Evolutionary conservation across 192 early-diverging fungal genomes (phyloP).

Genomic region (Backusella morwellensis): DNA sequence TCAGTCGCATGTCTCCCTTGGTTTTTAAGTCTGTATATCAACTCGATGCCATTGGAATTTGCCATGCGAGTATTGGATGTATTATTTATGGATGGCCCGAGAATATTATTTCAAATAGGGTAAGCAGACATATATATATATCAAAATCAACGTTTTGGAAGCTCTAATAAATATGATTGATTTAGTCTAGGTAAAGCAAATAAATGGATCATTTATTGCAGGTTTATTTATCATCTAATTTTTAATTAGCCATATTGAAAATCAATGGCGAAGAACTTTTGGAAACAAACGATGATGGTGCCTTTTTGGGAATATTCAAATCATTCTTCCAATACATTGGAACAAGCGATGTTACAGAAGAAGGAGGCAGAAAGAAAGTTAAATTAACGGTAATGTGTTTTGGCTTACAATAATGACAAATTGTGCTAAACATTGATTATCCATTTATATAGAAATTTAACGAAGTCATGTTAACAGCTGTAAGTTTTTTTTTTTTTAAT

Average conservation of each 20-base stretch:
- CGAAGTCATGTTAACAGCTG: conserved; percentile 84
- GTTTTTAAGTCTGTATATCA: conserved; percentile 97
- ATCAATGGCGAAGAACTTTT: conserved; percentile 82
- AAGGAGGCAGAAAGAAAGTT: background rate
- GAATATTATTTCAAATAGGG: conserved; percentile 93
- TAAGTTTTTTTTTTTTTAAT: background rate
- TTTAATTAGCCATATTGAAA: conserved; percentile 76
- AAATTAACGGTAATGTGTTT: background rate
- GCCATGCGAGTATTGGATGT: conserved; percentile 91
- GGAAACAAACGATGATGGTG: conserved; percentile 67
- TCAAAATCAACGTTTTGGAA: background rate
- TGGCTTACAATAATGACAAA: background rate
- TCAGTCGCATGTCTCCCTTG: conserved; percentile 97
- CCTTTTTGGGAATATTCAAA: conserved; percentile 83
- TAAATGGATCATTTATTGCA: background rate
- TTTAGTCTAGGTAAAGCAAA: background rate
- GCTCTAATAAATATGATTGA: background rate
- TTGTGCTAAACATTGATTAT: background rate
- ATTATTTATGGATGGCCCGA: conserved; percentile 97
- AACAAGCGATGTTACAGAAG: conserved; percentile 52
- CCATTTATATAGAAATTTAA: conserved; percentile 64
- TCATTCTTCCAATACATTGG: conserved; percentile 72
- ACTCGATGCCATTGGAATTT: conserved; percentile 90
- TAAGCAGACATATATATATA: conserved; percentile 32
- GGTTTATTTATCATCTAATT: background rate